These are phyloP conservation scores for Gossypium sturtianum DNA, from an alignment of 345 rosid genomes.

Conservation along the genomic window DNA sequence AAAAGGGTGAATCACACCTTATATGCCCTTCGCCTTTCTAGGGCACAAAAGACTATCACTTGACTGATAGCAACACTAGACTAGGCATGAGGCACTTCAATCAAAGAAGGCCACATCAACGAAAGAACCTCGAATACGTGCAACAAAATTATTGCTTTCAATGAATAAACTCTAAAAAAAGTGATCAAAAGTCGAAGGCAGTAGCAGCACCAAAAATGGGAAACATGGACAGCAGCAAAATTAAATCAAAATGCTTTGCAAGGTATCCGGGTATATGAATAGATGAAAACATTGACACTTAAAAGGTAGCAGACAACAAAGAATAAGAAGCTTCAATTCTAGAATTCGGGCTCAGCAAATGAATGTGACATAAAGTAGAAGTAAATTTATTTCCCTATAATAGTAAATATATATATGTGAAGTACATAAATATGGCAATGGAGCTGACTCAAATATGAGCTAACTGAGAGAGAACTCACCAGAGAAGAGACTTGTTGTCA, in stretches of 20 bases:
- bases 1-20: background rate
- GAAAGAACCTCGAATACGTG: no score
- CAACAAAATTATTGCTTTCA: background rate
- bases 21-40: background rate
- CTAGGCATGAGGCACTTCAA: background rate
- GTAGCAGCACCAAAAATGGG: background rate
- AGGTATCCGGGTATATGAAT: background rate
- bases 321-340: background rate
- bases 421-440: background rate
- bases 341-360: background rate
- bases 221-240: background rate
- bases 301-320: background rate
- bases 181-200: background rate
- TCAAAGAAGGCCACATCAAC: background rate
- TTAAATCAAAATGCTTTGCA: slow-evolving; percentile 1
- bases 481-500: slow-evolving; percentile 88
- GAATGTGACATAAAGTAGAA: slow-evolving; percentile 23
- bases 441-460: background rate
- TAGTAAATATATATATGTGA: background rate
- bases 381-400: slow-evolving; percentile 15
- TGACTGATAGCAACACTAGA: background rate
- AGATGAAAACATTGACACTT: background rate
- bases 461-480: slow-evolving; percentile 38
- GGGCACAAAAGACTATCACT: background rate
- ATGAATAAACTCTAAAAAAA: background rate